phyloP scores from a whole-genome alignment of 768 basidiomycete species.

The Lentinula sp. region DNA sequence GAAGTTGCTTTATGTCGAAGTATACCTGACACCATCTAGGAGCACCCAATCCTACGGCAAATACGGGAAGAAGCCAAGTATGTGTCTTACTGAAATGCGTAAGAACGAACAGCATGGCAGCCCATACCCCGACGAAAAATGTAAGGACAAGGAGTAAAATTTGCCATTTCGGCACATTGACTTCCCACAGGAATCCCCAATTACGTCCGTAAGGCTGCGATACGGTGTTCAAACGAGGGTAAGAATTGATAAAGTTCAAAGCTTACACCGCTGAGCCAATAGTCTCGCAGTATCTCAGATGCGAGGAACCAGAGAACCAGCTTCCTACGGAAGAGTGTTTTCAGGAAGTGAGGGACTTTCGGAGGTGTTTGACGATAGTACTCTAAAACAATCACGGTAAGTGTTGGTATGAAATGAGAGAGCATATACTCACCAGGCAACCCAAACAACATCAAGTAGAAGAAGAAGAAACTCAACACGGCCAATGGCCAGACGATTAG shows the following conservation, averaged over 20 bases:
- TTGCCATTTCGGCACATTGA: constrained; percentile 76
- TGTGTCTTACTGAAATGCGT: constrained; percentile 90
- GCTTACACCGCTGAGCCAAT: constrained; percentile 84
- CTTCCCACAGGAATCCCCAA: constrained; percentile 91
- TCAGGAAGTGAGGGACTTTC: constrained; percentile 89
- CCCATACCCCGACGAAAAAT: constrained; percentile 92
- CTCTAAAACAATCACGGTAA: constrained; percentile 34
- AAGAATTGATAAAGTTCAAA: background rate
- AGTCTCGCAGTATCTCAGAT: constrained; percentile 84
- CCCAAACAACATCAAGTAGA: constrained; percentile 67
- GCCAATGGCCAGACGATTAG: constrained; percentile 48
- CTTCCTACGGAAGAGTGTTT: constrained; percentile 84
- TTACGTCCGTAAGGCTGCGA: constrained; percentile 83
- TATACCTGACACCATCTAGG: constrained; percentile 90
- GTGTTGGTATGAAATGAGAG: constrained; percentile 16
- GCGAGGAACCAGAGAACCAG: constrained; percentile 94
- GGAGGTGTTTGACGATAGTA: constrained; percentile 94
- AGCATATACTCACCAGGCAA: constrained; percentile 56
- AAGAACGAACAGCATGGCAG: constrained; percentile 60
- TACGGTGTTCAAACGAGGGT: constrained; percentile 48
- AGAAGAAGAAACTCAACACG: constrained; percentile 48
- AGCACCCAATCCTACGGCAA: constrained; percentile 91
- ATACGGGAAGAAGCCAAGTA: constrained; percentile 92
- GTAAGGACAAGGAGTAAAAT: constrained; percentile 73
- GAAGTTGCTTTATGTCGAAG: background rate